Percentiles rank a stretch among this genome's conserved stretches.
phyloP scores from a whole-genome alignment of 805 yeast species.

The Cyberlindnera nakhonratchasimensis region DNA sequence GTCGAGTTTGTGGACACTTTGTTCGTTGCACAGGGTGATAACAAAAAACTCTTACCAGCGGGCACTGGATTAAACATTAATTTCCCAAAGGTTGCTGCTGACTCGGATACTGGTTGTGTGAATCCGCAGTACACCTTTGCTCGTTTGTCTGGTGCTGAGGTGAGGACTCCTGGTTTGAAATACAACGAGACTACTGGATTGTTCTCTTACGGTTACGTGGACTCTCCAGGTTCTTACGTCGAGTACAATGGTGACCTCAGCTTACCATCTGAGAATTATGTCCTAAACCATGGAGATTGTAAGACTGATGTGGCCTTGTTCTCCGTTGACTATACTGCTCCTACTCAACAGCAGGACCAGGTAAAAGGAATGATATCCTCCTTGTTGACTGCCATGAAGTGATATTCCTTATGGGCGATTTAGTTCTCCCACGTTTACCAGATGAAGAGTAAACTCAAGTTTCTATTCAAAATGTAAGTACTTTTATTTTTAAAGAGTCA shows the following conservation, averaged over 20 bases:
- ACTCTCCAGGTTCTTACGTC: constrained; percentile 26
- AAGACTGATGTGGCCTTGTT: constrained; percentile 43
- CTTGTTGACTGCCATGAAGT: too few relatives aligned
- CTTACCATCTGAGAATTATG: constrained; percentile 41
- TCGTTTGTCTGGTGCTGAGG: constrained; percentile 42
- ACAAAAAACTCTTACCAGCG: constrained; percentile 38
- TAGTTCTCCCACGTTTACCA: neutral
- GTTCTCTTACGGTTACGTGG: constrained; percentile 19
- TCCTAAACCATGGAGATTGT: constrained; percentile 34
- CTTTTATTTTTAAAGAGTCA: too few relatives aligned
- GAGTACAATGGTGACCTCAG: constrained; percentile 41
- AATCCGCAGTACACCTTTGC: constrained; percentile 42
- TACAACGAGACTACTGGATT: constrained; percentile 41
- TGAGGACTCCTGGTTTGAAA: constrained; percentile 9
- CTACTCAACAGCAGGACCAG: constrained; percentile 14
- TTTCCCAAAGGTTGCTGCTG: constrained; percentile 44
- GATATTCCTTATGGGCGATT: too few relatives aligned
- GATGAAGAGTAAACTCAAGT: too few relatives aligned
- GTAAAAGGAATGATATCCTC: constrained; percentile 17
- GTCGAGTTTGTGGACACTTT: constrained; percentile 38
- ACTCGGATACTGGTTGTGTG: constrained; percentile 34
- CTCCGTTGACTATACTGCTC: constrained; percentile 39
- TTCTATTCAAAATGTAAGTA: too few relatives aligned
- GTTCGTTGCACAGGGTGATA: constrained; percentile 37
- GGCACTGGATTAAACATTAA: constrained; percentile 48